Conservation (phyloP, 371 early-diverging fungal genomes). For the Mortierella sp. region DNA sequence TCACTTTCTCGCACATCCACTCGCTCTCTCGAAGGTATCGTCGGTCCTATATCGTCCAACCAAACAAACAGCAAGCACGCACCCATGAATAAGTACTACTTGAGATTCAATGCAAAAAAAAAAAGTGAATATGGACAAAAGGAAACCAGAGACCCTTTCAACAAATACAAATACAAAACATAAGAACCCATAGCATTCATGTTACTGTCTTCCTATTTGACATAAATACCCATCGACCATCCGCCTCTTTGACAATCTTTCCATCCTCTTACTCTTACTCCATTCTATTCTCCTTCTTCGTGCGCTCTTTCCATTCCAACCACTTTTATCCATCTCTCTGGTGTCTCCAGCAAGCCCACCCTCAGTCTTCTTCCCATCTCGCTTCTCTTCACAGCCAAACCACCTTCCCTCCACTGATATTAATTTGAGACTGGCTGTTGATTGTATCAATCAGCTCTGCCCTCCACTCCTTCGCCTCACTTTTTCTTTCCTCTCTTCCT, state of each 20-base stretch:
- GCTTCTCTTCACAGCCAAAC: background rate
- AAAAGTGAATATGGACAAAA: too few relatives aligned
- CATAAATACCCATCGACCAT: constrained; percentile 7
- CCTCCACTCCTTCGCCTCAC: background rate
- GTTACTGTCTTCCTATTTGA: background rate
- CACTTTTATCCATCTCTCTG: background rate
- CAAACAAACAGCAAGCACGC: constrained; percentile 7
- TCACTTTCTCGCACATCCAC: background rate
- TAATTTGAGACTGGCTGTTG: background rate
- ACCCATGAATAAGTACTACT: background rate
- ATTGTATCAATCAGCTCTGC: background rate
- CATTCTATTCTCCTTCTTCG: constrained; percentile 10
- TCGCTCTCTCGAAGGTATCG: background rate
- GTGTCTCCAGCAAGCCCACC: constrained; percentile 19
- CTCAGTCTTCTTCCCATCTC: background rate
- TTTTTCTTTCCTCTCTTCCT: background rate
- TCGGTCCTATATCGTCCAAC: background rate
- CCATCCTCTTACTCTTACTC: background rate
- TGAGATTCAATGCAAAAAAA: background rate
- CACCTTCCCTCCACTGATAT: background rate
- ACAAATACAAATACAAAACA: background rate
- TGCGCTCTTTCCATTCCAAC: background rate
- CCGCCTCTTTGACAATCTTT: constrained; percentile 7
- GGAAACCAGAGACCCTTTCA: background rate
- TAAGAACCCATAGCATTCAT: background rate